phyloP scores from a whole-genome alignment of 179 eudicot genomes.

The Beta corolliflora region DNA sequence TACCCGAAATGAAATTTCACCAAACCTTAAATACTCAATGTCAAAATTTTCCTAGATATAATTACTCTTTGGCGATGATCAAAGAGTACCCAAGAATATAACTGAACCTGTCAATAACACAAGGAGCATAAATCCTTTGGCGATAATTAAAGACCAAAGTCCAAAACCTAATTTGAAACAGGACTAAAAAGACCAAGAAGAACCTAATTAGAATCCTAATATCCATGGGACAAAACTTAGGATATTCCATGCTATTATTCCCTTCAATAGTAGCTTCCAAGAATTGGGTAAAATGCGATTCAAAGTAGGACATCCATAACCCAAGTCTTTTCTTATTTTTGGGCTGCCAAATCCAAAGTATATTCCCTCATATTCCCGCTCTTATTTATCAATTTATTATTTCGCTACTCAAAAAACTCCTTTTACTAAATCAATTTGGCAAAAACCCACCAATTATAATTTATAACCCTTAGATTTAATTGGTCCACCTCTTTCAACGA shows the following conservation, averaged over 20 bases:
- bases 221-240: not conserved
- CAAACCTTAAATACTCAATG: no score
- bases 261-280: not conserved
- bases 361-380: conserved; percentile 26
- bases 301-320: conserved; percentile 13
- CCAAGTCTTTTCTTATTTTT: no score
- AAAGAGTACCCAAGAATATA: no score
- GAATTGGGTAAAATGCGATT: conserved; percentile 6
- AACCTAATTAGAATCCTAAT: not conserved
- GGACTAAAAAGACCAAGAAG: not conserved
- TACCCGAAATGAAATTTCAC: no score
- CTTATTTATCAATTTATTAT: not conserved
- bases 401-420: no score
- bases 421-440: no score
- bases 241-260: conserved; percentile 1
- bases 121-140: not conserved
- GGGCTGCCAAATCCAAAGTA: not conserved
- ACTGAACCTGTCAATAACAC: no score
- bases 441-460: not conserved
- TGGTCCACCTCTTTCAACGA: not conserved
- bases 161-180: not conserved
- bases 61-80: no score
- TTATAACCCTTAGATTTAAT: not conserved
- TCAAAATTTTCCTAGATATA: no score
- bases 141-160: not conserved